phyloP scores from a whole-genome alignment of 352 stramenopile species.

The Phytophthora niederhauseri region DNA sequence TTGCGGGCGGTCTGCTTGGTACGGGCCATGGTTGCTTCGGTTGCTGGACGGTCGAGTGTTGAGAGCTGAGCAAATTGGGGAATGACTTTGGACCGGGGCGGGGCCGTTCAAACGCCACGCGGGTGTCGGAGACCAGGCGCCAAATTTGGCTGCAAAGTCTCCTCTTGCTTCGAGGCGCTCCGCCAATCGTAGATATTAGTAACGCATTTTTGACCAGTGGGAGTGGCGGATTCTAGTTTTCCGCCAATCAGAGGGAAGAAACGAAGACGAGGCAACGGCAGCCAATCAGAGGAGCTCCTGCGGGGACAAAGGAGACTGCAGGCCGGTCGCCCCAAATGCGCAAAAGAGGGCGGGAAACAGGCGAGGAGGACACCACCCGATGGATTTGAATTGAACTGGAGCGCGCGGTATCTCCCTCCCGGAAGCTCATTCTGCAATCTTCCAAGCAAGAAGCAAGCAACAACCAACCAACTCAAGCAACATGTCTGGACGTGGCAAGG shows the following conservation, averaged over 20 bases:
- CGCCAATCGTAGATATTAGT: constrained; percentile 25
- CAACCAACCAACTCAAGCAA: constrained; percentile 49
- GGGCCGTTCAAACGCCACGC: constrained; percentile 2
- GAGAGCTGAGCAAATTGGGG: constrained; percentile 58
- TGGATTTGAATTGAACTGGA: constrained; percentile 6
- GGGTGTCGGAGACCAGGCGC: constrained; percentile 5
- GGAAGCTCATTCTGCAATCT: constrained; percentile 70
- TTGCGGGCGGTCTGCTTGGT: constrained; percentile 98
- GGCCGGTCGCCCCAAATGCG: constrained; percentile 25
- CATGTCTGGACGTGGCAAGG: constrained; percentile 89
- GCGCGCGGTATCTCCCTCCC: not conserved
- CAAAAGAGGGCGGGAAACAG: constrained; percentile 30
- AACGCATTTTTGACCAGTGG: constrained; percentile 15
- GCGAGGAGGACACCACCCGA: not conserved
- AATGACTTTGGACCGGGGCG: constrained; percentile 33
- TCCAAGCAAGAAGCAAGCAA: constrained; percentile 55
- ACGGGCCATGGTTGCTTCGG: constrained; percentile 83
- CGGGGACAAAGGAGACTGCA: constrained; percentile 21
- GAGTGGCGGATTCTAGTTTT: not conserved
- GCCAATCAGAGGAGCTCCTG: constrained; percentile 37
- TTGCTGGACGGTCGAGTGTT: constrained; percentile 38
- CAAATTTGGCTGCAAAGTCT: not conserved
- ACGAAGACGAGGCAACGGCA: not conserved
- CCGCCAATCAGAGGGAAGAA: constrained; percentile 34
- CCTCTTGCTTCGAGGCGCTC: constrained; percentile 8